Percentiles rank a stretch among this genome's conserved stretches.
phyloP scores from a whole-genome alignment of 73 alveolate genomes.

The Tetrahymena elliotti region DNA sequence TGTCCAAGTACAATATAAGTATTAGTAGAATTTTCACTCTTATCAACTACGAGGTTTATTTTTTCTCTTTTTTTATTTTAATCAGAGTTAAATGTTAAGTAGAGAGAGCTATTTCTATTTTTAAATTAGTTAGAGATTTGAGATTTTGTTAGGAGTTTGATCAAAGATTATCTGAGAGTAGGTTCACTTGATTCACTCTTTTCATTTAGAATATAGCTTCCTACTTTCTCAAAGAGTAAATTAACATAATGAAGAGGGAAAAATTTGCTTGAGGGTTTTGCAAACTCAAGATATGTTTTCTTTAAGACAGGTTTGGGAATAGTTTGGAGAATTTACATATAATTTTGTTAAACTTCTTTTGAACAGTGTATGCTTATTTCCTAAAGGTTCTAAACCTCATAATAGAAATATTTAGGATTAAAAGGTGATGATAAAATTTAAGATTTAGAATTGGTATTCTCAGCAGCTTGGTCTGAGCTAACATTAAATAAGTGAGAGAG shows the following conservation, averaged over 20 bases:
- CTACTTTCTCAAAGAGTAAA: background rate
- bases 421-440: background rate
- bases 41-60: background rate
- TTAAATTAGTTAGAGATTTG: background rate
- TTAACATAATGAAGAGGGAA: background rate
- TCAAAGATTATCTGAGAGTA: background rate
- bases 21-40: background rate
- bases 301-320: background rate
- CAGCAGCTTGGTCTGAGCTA: background rate
- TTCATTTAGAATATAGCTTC: background rate
- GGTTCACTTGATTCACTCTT: background rate
- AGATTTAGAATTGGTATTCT: background rate
- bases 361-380: background rate
- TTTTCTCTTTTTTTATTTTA: background rate
- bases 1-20: constrained; percentile 19
- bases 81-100: background rate
- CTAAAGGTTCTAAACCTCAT: background rate
- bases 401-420: background rate
- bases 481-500: background rate
- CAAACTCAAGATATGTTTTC: background rate
- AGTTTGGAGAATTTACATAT: background rate
- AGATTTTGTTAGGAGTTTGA: background rate
- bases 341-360: background rate
- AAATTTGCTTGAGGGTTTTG: background rate
- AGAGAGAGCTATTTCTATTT: background rate